Conservation (phyloP, 2,329 filamentous ascomycete genomes). For the Magnaporthales sp. region DNA sequence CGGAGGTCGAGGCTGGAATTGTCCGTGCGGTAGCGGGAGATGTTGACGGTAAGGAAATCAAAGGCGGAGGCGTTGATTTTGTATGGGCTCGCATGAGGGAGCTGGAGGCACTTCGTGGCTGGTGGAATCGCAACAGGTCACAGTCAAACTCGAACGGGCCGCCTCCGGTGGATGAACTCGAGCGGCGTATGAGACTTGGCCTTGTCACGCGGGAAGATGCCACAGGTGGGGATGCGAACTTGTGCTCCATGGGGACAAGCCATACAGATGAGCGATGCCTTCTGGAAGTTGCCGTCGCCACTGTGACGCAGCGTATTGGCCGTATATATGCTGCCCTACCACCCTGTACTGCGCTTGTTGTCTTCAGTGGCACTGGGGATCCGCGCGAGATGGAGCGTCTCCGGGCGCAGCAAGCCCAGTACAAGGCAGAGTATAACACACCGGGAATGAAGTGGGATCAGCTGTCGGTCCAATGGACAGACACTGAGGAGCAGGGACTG, state of each 20-base stretch:
- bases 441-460: conserved; percentile 58
- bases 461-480: conserved; percentile 59
- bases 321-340: conserved; percentile 50
- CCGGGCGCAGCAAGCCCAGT: conserved; percentile 51
- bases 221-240: not conserved
- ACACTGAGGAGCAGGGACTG: conserved; percentile 55
- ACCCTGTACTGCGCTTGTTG: conserved; percentile 55
- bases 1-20: conserved; percentile 45
- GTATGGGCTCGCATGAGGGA: conserved; percentile 59
- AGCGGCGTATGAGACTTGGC: conserved; percentile 4
- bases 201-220: not conserved
- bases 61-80: conserved; percentile 55
- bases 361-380: conserved; percentile 59
- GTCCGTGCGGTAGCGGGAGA: conserved; percentile 53
- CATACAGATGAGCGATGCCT: not conserved
- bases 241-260: conserved; percentile 9
- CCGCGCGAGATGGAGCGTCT: conserved; percentile 57
- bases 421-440: conserved; percentile 55
- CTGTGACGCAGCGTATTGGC: conserved; percentile 39
- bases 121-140: conserved; percentile 53
- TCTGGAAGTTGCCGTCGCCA: conserved; percentile 36
- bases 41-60: conserved; percentile 45
- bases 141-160: conserved; percentile 25
- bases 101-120: conserved; percentile 56
- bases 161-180: conserved; percentile 16